Conservation (phyloP, 495 filamentous ascomycete species). For the Hyphodiscus hymeniophilus region DNA sequence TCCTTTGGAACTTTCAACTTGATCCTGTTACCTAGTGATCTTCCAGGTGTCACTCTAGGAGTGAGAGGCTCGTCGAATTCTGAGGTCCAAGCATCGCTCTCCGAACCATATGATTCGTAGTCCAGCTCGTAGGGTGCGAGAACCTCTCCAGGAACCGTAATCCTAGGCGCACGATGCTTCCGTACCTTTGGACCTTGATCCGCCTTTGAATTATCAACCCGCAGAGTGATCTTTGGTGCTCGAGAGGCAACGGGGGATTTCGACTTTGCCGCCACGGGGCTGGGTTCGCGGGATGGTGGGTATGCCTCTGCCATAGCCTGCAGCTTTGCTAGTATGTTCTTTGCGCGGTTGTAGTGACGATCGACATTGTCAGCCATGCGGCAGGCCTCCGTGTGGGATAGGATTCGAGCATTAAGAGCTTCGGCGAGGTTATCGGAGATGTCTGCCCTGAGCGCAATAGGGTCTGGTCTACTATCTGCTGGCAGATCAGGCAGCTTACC, state of each 20-base stretch:
- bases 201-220: constrained; percentile 44
- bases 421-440: constrained; percentile 69
- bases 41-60: constrained; percentile 7
- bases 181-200: constrained; percentile 5
- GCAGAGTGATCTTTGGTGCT: constrained; percentile 54
- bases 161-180: constrained; percentile 29
- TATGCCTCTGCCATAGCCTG: constrained; percentile 57
- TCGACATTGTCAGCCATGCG: constrained; percentile 70
- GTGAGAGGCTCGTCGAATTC: constrained; percentile 23
- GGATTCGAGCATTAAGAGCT: constrained; percentile 67
- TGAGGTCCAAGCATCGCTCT: constrained; percentile 34
- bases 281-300: constrained; percentile 37
- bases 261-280: constrained; percentile 26
- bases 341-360: constrained; percentile 68
- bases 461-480: constrained; percentile 22
- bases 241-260: constrained; percentile 51
- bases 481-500: constrained; percentile 52
- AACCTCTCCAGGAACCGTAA: constrained; percentile 51
- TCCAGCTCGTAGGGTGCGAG: constrained; percentile 48
- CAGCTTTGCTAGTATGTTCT: constrained; percentile 73
- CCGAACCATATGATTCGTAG: constrained; percentile 40
- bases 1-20: constrained; percentile 26
- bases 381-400: constrained; percentile 72
- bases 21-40: constrained; percentile 8
- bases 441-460: constrained; percentile 55